phyloP scores from a whole-genome alignment of 2,329 filamentous ascomycete genomes.

The Penicillium expansum region DNA sequence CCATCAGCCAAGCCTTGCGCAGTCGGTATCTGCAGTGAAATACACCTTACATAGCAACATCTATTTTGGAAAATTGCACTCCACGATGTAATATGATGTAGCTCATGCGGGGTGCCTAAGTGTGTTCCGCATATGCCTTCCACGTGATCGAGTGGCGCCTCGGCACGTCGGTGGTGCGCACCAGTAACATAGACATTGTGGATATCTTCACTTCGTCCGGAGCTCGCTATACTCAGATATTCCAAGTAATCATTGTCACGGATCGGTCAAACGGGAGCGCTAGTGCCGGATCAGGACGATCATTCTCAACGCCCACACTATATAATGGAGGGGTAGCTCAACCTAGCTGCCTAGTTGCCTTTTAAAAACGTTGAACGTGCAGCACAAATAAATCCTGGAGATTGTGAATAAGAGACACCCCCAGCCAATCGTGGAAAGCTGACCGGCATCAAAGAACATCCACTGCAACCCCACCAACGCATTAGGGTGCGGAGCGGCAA shows the following conservation, averaged over 20 bases:
- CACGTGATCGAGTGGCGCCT: constrained; percentile 8
- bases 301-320: constrained; percentile 2
- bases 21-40: constrained; percentile 48
- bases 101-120: neutral
- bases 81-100: neutral
- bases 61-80: neutral
- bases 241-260: neutral
- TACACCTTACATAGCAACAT: neutral
- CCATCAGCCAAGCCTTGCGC: constrained; percentile 54
- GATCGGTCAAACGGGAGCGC: constrained; percentile 24
- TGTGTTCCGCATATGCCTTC: neutral
- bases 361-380: neutral
- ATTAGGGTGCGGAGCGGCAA: neutral
- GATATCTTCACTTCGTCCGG: neutral
- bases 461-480: constrained; percentile 1
- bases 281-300: constrained; percentile 16
- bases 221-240: neutral
- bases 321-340: constrained; percentile 4
- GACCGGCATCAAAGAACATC: neutral
- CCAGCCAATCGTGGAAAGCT: neutral
- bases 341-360: neutral
- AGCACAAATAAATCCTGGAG: neutral
- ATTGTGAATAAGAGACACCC: neutral
- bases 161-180: neutral
- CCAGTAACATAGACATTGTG: neutral